Base-by-base conservation (phyloP, 2,329 filamentous ascomycete species). In the Colletotrichum brevisporum region DNA sequence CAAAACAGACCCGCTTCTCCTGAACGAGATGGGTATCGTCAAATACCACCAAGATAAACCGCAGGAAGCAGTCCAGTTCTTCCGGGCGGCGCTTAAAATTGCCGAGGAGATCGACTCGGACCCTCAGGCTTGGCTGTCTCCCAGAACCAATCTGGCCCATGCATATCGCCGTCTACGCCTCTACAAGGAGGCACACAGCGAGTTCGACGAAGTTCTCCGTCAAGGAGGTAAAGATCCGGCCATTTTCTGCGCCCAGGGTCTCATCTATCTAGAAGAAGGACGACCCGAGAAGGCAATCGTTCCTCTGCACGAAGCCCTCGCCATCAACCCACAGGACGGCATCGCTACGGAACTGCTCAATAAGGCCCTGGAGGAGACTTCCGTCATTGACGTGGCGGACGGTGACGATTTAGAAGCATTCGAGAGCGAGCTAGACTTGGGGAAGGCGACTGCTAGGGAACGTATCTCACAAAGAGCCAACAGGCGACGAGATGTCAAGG, bases 11-110 rank as follows among this genome's bases (percentile, higher is more conserved):
- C 96, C 96, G 0, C 83, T 98, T 6, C 89, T 99, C 4, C 86
- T 99, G 63, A 99, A 99, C 78, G 96, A 99, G 82, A 91, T 98
- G 82, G 97, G 95, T 4, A 91, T 98, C 4, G 94, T 98, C n/a
- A 91, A 94, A 73, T 99, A 97, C 77, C 94, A 98, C 78, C 94
- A 98, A 78, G 91, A 93, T 73, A 89, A 92, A 58, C 88, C 94
- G 6, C 86, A 90, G 68, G 90, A 92, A 26, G 94, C 96, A 0
- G 89, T 93, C 10, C 86, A 89, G 36, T 89, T 95, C 71, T 98
- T 99, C 79, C 86, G 86, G 8, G 89, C 91, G 70, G 93, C 96
- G 0, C 87, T 99, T 18, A 84, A 87, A 55, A 89, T 97, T 61
- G 93, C 94, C 2, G 88, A 90, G 4, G 91, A 95, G 45, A 94